Conservation (phyloP, 2,329 filamentous ascomycete species). For the Phialocephala subalpina region DNA sequence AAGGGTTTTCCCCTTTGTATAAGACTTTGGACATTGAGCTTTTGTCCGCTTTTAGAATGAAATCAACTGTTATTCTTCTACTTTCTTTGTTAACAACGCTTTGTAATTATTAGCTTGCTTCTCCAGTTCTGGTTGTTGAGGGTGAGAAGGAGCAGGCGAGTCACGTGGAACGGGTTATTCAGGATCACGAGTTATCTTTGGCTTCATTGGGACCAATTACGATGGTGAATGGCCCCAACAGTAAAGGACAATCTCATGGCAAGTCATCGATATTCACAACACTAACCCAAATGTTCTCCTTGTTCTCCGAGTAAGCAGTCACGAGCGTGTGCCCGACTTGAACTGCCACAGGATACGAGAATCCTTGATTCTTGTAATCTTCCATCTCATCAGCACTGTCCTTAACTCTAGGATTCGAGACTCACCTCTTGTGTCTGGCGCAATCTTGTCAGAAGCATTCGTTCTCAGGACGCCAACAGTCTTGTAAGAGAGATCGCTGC, state of each 20-base stretch:
- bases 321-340: constrained; percentile 10
- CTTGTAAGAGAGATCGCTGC: constrained; percentile 13
- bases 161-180: too few relatives aligned
- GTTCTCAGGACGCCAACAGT: constrained; percentile 10
- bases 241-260: not conserved
- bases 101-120: too few relatives aligned
- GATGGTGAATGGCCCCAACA: not conserved
- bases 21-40: too few relatives aligned
- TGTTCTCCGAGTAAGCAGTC: constrained; percentile 13
- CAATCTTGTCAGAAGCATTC: constrained; percentile 11
- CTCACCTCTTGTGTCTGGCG: constrained; percentile 15
- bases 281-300: constrained; percentile 17
- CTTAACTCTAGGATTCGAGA: not conserved
- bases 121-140: too few relatives aligned
- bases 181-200: too few relatives aligned
- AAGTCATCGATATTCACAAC: constrained; percentile 12
- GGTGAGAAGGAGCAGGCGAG: too few relatives aligned
- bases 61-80: too few relatives aligned
- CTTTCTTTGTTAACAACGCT: too few relatives aligned
- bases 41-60: too few relatives aligned
- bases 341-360: constrained; percentile 13
- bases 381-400: not conserved
- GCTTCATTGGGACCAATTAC: not conserved
- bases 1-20: too few relatives aligned
- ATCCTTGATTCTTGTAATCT: constrained; percentile 17